A percentile compares a stretch with the other conserved stretches of the same genome.
phyloP scores from a whole-genome alignment of 208 protist species.

The Trypanosoma melophagium region DNA sequence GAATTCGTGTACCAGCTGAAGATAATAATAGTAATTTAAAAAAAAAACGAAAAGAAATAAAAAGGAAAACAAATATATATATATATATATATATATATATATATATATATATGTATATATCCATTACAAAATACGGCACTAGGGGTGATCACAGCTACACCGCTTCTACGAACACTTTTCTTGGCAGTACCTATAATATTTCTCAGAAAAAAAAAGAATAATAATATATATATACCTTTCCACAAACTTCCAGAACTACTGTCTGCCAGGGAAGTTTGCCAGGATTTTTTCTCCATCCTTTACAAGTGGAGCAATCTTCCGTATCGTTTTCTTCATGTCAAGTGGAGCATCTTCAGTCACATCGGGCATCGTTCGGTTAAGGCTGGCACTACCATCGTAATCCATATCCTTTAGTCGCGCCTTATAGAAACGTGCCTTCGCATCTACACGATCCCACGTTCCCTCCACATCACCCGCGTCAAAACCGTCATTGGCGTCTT shows the following conservation, averaged over 20 bases:
- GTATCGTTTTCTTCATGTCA: slow-evolving; percentile 79
- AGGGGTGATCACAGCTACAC: too few species aligned
- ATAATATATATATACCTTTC: neutral
- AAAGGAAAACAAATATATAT: neutral
- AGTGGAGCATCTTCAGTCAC: slow-evolving; percentile 73
- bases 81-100: neutral
- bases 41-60: neutral
- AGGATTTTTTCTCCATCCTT: slow-evolving; percentile 87
- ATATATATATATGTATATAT: neutral
- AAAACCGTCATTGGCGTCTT: slow-evolving; percentile 65
- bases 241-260: neutral
- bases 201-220: neutral
- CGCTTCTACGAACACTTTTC: neutral
- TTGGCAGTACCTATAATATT: neutral
- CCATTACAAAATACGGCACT: neutral
- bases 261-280: slow-evolving; percentile 39
- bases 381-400: slow-evolving; percentile 79
- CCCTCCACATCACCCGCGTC: slow-evolving; percentile 73
- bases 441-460: slow-evolving; percentile 80
- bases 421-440: slow-evolving; percentile 87
- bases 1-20: neutral
- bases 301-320: slow-evolving; percentile 80
- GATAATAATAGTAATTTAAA: slow-evolving; percentile 4
- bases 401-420: slow-evolving; percentile 84
- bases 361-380: slow-evolving; percentile 64